Evolutionary conservation across 2,329 filamentous ascomycete species (phyloP), one percentile per base, ranked within the genome.

Genomic region (Nectriaceae sp.): DNA sequence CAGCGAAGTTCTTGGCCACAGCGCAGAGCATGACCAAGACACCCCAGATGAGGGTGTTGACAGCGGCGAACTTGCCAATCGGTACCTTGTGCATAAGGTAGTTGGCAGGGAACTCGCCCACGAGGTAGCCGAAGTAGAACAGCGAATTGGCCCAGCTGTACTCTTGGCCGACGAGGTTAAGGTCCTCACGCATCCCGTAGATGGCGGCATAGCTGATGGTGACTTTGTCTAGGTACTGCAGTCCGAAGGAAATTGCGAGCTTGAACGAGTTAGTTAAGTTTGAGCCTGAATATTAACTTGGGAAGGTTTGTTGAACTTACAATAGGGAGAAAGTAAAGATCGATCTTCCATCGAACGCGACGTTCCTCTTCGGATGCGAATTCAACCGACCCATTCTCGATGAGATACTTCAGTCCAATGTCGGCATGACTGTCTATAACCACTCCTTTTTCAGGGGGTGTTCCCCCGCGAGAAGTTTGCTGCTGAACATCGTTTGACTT

Each of bases 141-240:
- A 78, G 74, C 15, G 73, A 76, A n/a, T 70, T 71, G 50, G 65
- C 52, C 45, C 45, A 47, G 40, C 20, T 49, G 19, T 47, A 52
- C 20, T 51, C 31, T 22, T 47, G 41, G 21, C 49, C 49, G n/a
- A 35, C 44, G 15, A 51, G 37, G 0, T 39, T 20, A 18, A 42
- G 36, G 52, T 82, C 79, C n/a, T 81, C 72, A 11, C 68, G 63
- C 46, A 83, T 79, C 1, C 77, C 78, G 52, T 81, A 81, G 29
- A 82, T 76, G 3, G 79, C 78, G 1, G 79, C 79, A 55, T 80
- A 81, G 22, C 70, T 74, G 11, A 78, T 57, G 1, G 72, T 77
- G 0, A 75, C 77, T 66, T 78, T 46, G 21, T 40, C 39, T 5
- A 40, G 39, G 15, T 31, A 31, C 26, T 31, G 38, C 4, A 40